phyloP scores from a whole-genome alignment of 23 red algal genomes.

The Gracilariopsis chorda region DNA sequence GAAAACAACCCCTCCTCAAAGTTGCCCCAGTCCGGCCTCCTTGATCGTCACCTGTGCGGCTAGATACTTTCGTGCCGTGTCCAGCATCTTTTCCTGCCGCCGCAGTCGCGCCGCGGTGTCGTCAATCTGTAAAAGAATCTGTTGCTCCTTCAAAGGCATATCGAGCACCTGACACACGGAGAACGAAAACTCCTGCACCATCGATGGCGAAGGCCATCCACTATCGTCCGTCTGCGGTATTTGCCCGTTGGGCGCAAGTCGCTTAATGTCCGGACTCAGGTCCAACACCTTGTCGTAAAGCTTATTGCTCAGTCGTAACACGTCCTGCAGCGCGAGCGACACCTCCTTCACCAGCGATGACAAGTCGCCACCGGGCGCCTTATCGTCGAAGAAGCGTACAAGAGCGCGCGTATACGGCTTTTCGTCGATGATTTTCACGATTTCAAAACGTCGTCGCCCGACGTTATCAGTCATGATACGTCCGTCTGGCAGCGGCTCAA shows the following conservation, averaged over 20 bases:
- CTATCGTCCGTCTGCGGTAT: not conserved
- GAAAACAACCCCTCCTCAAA: not conserved
- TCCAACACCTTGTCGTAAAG: slow-evolving; percentile 79
- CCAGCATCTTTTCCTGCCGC: slow-evolving; percentile 61
- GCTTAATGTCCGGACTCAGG: slow-evolving; percentile 56
- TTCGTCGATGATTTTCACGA: slow-evolving; percentile 65
- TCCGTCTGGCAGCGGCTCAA: slow-evolving; percentile 82
- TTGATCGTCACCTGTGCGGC: slow-evolving; percentile 95
- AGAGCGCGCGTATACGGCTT: slow-evolving; percentile 60
- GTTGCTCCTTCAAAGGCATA: slow-evolving; percentile 86
- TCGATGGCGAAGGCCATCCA: slow-evolving; percentile 45
- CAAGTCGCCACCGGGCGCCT: slow-evolving; percentile 1
- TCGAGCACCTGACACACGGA: slow-evolving; percentile 79
- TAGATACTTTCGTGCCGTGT: slow-evolving; percentile 78
- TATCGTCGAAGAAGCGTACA: slow-evolving; percentile 67
- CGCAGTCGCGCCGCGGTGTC: slow-evolving; percentile 66
- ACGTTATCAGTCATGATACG: slow-evolving; percentile 82
- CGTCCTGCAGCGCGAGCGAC: slow-evolving; percentile 78
- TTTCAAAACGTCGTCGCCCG: slow-evolving; percentile 72
- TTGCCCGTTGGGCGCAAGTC: slow-evolving; percentile 44
- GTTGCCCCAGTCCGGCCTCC: slow-evolving; percentile 30
- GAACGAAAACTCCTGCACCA: slow-evolving; percentile 72
- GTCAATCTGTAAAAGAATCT: slow-evolving; percentile 80
- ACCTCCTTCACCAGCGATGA: slow-evolving; percentile 39
- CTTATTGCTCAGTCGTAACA: slow-evolving; percentile 89